These are phyloP conservation scores for Sphaerostilbella broomeana DNA, from an alignment of 2,329 filamentous ascomycete species.

Conservation along the genomic window DNA sequence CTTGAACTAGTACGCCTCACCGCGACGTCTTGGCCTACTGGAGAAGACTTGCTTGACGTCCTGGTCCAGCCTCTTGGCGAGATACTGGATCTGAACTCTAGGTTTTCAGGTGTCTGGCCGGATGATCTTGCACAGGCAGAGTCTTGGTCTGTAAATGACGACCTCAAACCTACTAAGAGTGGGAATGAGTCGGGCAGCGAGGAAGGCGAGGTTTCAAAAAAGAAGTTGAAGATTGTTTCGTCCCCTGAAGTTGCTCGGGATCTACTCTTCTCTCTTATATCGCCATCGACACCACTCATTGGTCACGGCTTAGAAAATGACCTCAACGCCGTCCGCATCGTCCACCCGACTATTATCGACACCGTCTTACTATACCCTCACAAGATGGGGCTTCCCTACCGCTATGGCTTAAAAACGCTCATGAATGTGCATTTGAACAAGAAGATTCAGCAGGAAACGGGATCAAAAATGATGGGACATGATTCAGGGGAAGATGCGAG, in stretches of 20 bases:
- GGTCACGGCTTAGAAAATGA: constrained; percentile 96
- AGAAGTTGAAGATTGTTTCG: constrained; percentile 61
- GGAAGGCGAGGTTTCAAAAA: constrained; percentile 24
- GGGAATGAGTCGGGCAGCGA: constrained; percentile 20
- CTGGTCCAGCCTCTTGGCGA: constrained; percentile 79
- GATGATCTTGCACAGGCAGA: constrained; percentile 67
- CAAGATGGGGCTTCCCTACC: constrained; percentile 64
- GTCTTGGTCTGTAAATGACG: constrained; percentile 38
- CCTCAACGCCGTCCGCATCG: constrained; percentile 74
- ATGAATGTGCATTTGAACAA: constrained; percentile 62
- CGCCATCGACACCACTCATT: constrained; percentile 73
- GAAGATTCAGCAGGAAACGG: constrained; percentile 68
- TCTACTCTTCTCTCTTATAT: constrained; percentile 69
- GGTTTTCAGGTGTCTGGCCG: constrained; percentile 79
- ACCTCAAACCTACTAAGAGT: constrained; percentile 21
- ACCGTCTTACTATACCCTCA: constrained; percentile 82
- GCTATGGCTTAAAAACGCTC: constrained; percentile 70
- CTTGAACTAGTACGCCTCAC: constrained; percentile 87
- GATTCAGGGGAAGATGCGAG: constrained; percentile 89
- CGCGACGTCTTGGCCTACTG: constrained; percentile 77
- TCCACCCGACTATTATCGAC: constrained; percentile 80
- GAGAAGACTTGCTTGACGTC: constrained; percentile 70
- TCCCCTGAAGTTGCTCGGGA: constrained; percentile 69
- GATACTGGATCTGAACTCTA: constrained; percentile 83
- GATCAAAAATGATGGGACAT: constrained; percentile 55